These are phyloP conservation scores for Mycoemilia scoparia DNA, from an alignment of 192 early-diverging fungal species.

Conservation along the genomic window DNA sequence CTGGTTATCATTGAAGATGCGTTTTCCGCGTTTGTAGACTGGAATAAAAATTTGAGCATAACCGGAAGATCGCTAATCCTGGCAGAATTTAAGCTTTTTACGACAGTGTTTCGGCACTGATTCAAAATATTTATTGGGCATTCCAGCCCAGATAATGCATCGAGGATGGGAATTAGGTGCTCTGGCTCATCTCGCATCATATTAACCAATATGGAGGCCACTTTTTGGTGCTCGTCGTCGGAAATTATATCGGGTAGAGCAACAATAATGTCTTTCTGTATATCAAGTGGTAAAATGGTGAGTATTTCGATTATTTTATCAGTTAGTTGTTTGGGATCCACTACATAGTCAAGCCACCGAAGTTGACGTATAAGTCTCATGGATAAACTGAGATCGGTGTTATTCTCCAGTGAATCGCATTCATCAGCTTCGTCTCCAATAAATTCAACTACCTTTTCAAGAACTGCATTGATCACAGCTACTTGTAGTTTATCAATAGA, in stretches of 20 bases:
- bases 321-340: constrained; percentile 36
- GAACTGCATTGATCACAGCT: constrained; percentile 25
- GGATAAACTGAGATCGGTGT: constrained; percentile 27
- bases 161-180: constrained; percentile 47
- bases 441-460: constrained; percentile 45
- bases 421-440: constrained; percentile 24
- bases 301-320: constrained; percentile 51
- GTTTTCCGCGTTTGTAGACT: constrained; percentile 31
- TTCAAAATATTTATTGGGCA: constrained; percentile 10
- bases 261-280: constrained; percentile 55
- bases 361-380: constrained; percentile 51
- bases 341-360: constrained; percentile 55
- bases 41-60: constrained; percentile 52
- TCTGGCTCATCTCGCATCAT: constrained; percentile 37
- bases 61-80: constrained; percentile 52
- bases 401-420: constrained; percentile 10
- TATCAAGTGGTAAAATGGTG: constrained; percentile 34
- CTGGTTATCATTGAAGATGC: constrained; percentile 9
- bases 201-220: constrained; percentile 37
- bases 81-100: constrained; percentile 41
- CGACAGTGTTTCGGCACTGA: constrained; percentile 34
- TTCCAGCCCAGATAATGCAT: constrained; percentile 50
- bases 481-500: constrained; percentile 40
- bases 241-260: constrained; percentile 56
- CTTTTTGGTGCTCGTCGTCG: constrained; percentile 46